Percentiles rank a stretch among this genome's conserved stretches.
These are phyloP conservation scores for Agrocybe chaxingu DNA, from an alignment of 768 basidiomycete species.

Conservation along the genomic window DNA sequence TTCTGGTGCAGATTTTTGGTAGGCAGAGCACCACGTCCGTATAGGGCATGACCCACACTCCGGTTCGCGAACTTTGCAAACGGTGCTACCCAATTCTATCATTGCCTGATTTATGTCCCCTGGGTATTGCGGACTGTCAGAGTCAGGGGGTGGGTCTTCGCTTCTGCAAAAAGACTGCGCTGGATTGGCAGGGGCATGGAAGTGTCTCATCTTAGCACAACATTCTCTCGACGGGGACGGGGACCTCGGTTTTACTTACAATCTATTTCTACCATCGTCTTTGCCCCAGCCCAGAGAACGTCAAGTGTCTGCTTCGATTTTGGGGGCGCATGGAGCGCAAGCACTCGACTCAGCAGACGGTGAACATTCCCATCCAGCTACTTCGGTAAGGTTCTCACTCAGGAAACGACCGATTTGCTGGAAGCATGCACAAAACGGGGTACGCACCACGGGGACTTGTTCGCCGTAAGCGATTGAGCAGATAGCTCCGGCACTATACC, in stretches of 20 bases:
- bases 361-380: slow-evolving; percentile 92
- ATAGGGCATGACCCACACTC: slow-evolving; percentile 73
- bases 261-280: slow-evolving; percentile 54
- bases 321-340: slow-evolving; percentile 79
- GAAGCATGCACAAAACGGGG: not conserved
- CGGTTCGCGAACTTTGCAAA: slow-evolving; percentile 86
- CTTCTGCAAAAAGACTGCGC: slow-evolving; percentile 1
- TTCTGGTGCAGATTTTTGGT: slow-evolving; percentile 22
- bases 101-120: slow-evolving; percentile 92
- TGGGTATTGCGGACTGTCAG: slow-evolving; percentile 38
- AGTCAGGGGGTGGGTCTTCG: slow-evolving; percentile 11
- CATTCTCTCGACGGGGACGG: not conserved
- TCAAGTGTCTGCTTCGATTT: slow-evolving; percentile 78
- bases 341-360: slow-evolving; percentile 76
- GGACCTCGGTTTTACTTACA: slow-evolving; percentile 11
- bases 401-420: slow-evolving; percentile 1
- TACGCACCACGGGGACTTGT: slow-evolving; percentile 76
- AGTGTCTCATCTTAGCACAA: not conserved
- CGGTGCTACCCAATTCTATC: slow-evolving; percentile 91
- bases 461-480: slow-evolving; percentile 88
- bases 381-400: slow-evolving; percentile 2
- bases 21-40: slow-evolving; percentile 65
- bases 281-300: slow-evolving; percentile 79
- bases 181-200: not conserved
- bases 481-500: slow-evolving; percentile 85